Percentiles rank a stretch among this genome's conserved stretches.
Evolutionary conservation across 2,329 filamentous ascomycete species (phyloP).

Genomic region (Ascocoryne sarcoides): DNA sequence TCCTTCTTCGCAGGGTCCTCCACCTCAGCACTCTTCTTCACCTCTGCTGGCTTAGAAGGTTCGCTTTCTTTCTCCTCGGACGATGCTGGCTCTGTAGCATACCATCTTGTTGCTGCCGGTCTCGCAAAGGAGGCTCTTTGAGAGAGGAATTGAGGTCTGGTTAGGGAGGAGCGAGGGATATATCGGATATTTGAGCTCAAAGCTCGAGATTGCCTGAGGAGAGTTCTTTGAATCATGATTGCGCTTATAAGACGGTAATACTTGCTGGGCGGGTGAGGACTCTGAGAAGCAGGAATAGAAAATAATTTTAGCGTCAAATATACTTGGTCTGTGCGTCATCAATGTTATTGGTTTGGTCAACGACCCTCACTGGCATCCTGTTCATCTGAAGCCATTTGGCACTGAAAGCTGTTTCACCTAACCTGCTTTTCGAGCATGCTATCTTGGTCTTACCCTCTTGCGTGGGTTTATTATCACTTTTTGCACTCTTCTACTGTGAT

Average conservation of each 20-base stretch:
- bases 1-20: slow-evolving; percentile 50
- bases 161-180: slow-evolving; percentile 17
- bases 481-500: no score
- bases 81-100: slow-evolving; percentile 35
- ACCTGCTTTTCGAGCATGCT: no score
- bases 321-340: not conserved
- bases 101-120: slow-evolving; percentile 23
- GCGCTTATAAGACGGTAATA: slow-evolving; percentile 10
- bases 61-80: slow-evolving; percentile 31
- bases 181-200: slow-evolving; percentile 29
- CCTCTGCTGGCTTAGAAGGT: slow-evolving; percentile 29
- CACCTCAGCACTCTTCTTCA: slow-evolving; percentile 31
- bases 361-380: no score
- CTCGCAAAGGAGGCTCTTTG: slow-evolving; percentile 23
- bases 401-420: no score
- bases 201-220: slow-evolving; percentile 39
- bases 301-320: slow-evolving; percentile 3
- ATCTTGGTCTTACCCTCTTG: no score
- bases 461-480: no score
- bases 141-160: slow-evolving; percentile 31
- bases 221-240: slow-evolving; percentile 41
- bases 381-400: no score
- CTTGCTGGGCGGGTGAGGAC: slow-evolving; percentile 11
- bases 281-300: not conserved
- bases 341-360: no score